Base-by-base conservation (phyloP, 371 early-diverging fungal species). In the Mucor indicus region DNA sequence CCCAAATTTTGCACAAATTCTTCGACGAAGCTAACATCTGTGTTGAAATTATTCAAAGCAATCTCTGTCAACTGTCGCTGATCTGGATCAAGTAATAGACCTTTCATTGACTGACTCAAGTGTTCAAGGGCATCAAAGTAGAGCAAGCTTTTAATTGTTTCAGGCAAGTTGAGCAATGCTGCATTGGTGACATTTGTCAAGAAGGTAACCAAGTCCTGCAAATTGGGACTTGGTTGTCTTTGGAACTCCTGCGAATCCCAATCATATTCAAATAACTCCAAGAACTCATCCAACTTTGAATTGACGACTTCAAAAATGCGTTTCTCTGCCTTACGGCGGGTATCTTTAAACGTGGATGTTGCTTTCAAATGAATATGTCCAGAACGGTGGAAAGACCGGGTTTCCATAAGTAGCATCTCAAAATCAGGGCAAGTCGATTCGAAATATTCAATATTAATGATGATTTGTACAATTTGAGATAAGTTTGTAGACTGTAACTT, bases 241-340 rank as follows among this genome's bases (percentile, higher is more conserved):
- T 73, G 62, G 19, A 60, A 38, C n/a, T 67, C 70, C 20, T 57
- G 38, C 1, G 76, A 50, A 36, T 64, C 67, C 91, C 91, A 93
- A 21, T 94, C 91, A 56, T 91, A 92, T 51, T 89, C 90, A 7
- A 89, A 80, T 21, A 86, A 40, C 39, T 89, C 87, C 33, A 93
- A 63, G 43, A 90, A 90, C 35, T 85, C 85, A 55, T 92, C 90
- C 42, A 91, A 69, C 60, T 92, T 94, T 44, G 75, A 72, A 50
- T 92, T 87, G 20, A 93, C 80, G 9, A 93, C 60, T 43, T 89
- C 87, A 38, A 86, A 87, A 27, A 93, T 81, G 31, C 91, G 82
- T 51, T 85, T 86, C 49, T 94, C 95, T 2, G 89, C 87, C 20
- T 67, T 71, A 40, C 72, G 66, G 41, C 83, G 64, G 0, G 89